Conservation (phyloP, 148 eudicot genomes). For the Rhododendron vialii region DNA sequence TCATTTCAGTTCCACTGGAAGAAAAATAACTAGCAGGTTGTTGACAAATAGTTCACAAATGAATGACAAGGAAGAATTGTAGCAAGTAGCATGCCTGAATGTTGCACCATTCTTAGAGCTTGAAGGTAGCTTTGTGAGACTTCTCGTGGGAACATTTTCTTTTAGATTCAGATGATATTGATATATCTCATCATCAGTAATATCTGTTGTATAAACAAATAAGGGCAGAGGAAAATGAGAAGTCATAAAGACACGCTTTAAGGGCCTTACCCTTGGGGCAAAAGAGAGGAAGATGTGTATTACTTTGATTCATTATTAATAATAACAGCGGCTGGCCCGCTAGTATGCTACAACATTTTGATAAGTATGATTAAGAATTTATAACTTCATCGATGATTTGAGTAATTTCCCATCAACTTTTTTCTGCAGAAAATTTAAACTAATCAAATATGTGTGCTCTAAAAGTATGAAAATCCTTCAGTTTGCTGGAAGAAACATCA, state of each 20-base stretch:
- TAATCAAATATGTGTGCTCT: not conserved
- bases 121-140: conserved; percentile 51
- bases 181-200: conserved; percentile 49
- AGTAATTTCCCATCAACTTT: not conserved
- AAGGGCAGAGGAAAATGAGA: conserved; percentile 6
- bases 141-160: conserved; percentile 45
- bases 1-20: conserved; percentile 85
- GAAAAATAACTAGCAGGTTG: conserved; percentile 7
- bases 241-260: not conserved
- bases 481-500: not conserved
- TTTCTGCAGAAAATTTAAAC: not conserved
- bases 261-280: not conserved
- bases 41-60: not conserved
- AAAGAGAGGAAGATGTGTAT: not conserved
- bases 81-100: conserved; percentile 51
- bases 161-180: conserved; percentile 53
- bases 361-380: not conserved
- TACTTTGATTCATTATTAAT: not conserved
- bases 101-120: conserved; percentile 59
- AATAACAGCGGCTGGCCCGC: not conserved
- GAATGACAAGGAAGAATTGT: not conserved
- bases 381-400: not conserved
- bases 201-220: conserved; percentile 33
- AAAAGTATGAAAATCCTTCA: not conserved
- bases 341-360: not conserved